Evolutionary conservation across 768 basidiomycete species (phyloP).

Genomic region (Psilocybe subaeruginosa): DNA sequence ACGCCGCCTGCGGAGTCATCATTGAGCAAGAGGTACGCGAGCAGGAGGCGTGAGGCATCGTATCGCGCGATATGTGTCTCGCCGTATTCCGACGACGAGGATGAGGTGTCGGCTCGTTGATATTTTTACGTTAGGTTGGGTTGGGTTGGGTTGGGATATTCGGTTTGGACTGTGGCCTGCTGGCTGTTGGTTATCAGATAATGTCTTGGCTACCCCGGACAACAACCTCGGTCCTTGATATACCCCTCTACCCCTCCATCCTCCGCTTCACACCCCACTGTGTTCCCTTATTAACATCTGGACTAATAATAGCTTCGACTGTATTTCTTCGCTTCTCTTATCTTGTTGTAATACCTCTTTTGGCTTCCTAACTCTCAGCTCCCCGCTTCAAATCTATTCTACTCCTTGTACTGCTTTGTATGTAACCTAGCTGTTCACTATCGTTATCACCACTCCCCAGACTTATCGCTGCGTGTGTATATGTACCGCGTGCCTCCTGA

Average conservation of each 20-base stretch:
- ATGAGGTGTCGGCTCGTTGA: constrained; percentile 39
- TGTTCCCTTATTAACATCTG: neutral
- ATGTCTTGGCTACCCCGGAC: neutral
- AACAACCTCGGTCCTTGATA: neutral
- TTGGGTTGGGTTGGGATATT: neutral
- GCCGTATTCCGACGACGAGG: constrained; percentile 49
- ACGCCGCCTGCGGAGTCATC: constrained; percentile 10
- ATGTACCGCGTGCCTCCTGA: neutral
- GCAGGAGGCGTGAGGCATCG: constrained; percentile 21
- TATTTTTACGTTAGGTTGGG: neutral
- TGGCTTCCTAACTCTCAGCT: neutral
- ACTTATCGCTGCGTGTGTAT: neutral
- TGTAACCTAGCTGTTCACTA: neutral
- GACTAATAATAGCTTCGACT: neutral
- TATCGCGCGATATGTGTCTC: constrained; percentile 50
- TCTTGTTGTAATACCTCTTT: neutral
- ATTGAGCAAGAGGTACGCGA: constrained; percentile 6
- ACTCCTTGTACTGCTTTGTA: neutral
- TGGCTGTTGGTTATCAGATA: neutral
- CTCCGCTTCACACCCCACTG: neutral
- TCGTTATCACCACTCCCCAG: neutral
- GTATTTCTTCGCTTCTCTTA: neutral
- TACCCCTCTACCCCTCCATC: neutral
- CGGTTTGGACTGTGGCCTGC: neutral
- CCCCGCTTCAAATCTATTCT: neutral